Base-by-base conservation (phyloP, 371 early-diverging fungal genomes). In the Apophysomyces ossiformis region DNA sequence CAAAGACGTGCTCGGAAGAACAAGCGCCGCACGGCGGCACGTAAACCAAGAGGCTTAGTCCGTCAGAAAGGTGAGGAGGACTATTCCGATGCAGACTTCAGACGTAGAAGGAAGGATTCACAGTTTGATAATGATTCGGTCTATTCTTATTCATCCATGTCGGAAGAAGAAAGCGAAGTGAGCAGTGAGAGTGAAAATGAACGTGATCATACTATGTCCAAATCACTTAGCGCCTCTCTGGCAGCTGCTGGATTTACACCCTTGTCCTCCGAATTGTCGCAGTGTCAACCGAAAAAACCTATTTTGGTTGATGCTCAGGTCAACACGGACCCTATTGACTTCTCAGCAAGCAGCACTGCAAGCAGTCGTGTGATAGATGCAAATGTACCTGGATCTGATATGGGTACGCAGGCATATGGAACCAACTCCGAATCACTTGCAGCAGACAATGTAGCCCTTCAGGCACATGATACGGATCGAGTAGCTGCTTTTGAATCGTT, bases 201-300 rank as follows among this genome's bases (percentile, higher is more conserved):
- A 15, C 68, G 63, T n/a, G 64, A 57, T 16, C 68, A 61, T 11
- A 26, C 36, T 41, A 39, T 37, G 44, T 26, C n/a, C 32, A 50
- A 50, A 11, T 15, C 35, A 8, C 38, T 43, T 4, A 63, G 56
- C 16, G 67, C 46, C 0, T 50, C 54, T 1, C 43, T 45, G 21
- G 58, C 61, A 8, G 62, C 43, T 54, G 46, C 59, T 18, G 67
- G 67, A 43, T 78, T 73, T 16, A 67, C 66, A 5, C 65, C 75
- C 11, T 36, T 78, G 1, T 75, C 72, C 1, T 68, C 71, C 8
- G 76, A 75, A 59, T 57, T 75, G 4, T 75, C 73, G 13, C 74
- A 76, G 60, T 65, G 66, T 56, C 68, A 65, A 59, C 26, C 37
- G 7, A 66, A 68, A 37, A 63, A 69, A 39, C 63, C 67, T 21